Evolutionary conservation across 345 rosid genomes (phyloP), one percentile per base, ranked within the genome.

Genomic region (Citrus trifoliata): DNA sequence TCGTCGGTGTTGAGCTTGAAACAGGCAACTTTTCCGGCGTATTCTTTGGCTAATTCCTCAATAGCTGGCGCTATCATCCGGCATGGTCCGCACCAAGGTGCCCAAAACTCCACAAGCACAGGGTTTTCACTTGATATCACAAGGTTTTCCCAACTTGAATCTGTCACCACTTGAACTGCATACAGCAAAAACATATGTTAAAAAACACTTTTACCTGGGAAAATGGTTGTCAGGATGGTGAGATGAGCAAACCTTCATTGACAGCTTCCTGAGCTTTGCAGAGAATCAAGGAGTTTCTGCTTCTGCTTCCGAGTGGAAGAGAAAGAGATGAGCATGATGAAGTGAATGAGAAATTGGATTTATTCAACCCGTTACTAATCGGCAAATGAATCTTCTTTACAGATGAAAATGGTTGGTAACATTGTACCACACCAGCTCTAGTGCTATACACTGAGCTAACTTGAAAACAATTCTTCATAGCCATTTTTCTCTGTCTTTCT

Each of bases 11-110:
- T 92, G 62, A 92, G 83, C 86, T 88, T 90, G 85, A 72, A 89
- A 71, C 93, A 92, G 7, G 88, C 58, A 4, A 90, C 68, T 78
- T 92, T 90, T 25, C 93, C 94, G 0, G 89, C 86, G 28, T 89
- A 90, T 70, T 92, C 92, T 67, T 86, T 88, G 1, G 97, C 97
- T 75, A 92, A 73, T 65, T 92, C 94, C 28, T 87, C 87, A 2
- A 92, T 77, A 3, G 85, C 88, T 0, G 94, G 94, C 4, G 90
- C 90, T 73, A 92, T 89, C 92, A 92, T 90, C 69, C 90, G 83
- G 80, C 93, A 92, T 19, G 97, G 97, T 48, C 94, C 97, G 25
- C 97, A 90, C 97, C 97, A 90, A 19, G 97, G 92, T 9, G 97
- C 94, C 93, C 94, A 92, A 62, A 92, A 92, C 83, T 92, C 92